These are phyloP conservation scores for Dacryopinax spathularia DNA, from an alignment of 768 basidiomycete species.

Conservation along the genomic window DNA sequence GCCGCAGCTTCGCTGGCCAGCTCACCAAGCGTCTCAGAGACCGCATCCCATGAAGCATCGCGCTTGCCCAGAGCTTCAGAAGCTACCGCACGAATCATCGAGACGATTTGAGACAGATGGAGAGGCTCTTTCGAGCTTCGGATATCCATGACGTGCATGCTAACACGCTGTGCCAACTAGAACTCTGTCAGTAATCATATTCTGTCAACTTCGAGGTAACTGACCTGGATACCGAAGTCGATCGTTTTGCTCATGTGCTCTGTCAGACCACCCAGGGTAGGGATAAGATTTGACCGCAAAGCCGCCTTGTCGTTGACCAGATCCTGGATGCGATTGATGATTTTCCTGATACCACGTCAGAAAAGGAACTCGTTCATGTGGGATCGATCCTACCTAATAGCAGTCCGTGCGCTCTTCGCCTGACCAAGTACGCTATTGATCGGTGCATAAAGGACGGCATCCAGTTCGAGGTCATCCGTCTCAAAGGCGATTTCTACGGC, in stretches of 20 bases:
- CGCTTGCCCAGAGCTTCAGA: slow-evolving; percentile 51
- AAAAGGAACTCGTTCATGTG: not conserved
- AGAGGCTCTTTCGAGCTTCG: slow-evolving; percentile 65
- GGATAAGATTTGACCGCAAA: slow-evolving; percentile 52
- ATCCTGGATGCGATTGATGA: slow-evolving; percentile 73
- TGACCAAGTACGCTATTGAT: slow-evolving; percentile 70
- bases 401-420: slow-evolving; percentile 61
- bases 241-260: slow-evolving; percentile 65
- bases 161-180: slow-evolving; percentile 79
- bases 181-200: not conserved
- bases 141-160: slow-evolving; percentile 71
- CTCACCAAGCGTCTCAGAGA: slow-evolving; percentile 52
- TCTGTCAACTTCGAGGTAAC: no score
- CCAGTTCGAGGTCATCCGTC: slow-evolving; percentile 57
- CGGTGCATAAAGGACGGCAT: slow-evolving; percentile 65
- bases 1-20: slow-evolving; percentile 57
- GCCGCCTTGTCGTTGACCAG: slow-evolving; percentile 57
- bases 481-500: slow-evolving; percentile 54
- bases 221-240: slow-evolving; percentile 80
- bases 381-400: slow-evolving; percentile 48
- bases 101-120: slow-evolving; percentile 54
- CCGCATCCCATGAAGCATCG: slow-evolving; percentile 61
- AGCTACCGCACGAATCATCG: slow-evolving; percentile 60
- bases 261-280: slow-evolving; percentile 58
- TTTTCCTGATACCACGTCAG: no score